Evolutionary conservation across 2,329 filamentous ascomycete genomes (phyloP).

Genomic region (Amylocarpus encephaloides): DNA sequence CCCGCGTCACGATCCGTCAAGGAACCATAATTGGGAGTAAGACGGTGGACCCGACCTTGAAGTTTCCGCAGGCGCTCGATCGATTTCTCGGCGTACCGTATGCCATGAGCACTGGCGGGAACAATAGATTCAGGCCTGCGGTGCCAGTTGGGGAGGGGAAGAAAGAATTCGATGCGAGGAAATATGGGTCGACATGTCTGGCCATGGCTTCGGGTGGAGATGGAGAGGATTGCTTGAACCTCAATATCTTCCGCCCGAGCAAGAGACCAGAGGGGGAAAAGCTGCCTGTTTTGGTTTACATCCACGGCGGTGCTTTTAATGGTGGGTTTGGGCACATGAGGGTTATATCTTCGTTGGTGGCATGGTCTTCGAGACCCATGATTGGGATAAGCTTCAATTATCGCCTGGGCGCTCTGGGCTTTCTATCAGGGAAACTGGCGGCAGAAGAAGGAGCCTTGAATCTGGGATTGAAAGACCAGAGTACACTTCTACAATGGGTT

Average conservation of each 20-base stretch:
- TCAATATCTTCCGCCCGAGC: conserved; percentile 41
- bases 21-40: conserved; percentile 25
- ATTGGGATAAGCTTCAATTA: conserved; percentile 57
- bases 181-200: conserved; percentile 31
- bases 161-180: conserved; percentile 32
- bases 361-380: conserved; percentile 45
- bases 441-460: conserved; percentile 53
- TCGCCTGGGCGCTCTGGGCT: conserved; percentile 61
- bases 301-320: conserved; percentile 60
- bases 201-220: conserved; percentile 10
- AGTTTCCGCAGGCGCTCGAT: conserved; percentile 27
- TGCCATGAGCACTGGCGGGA: conserved; percentile 39
- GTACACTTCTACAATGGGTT: conserved; percentile 53
- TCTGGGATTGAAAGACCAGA: conserved; percentile 58
- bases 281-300: conserved; percentile 50
- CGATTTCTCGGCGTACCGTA: conserved; percentile 45
- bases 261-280: conserved; percentile 20
- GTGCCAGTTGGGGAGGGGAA: conserved; percentile 16
- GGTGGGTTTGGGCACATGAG: conserved; percentile 37
- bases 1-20: conserved; percentile 21
- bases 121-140: conserved; percentile 39
- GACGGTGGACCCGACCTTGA: not conserved
- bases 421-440: conserved; percentile 53
- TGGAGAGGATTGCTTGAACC: conserved; percentile 47
- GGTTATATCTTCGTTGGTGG: conserved; percentile 51